Evolutionary conservation across 2,329 filamentous ascomycete genomes (phyloP), one percentile per base, ranked within the genome.

Genomic region (Boeremia exigua): DNA sequence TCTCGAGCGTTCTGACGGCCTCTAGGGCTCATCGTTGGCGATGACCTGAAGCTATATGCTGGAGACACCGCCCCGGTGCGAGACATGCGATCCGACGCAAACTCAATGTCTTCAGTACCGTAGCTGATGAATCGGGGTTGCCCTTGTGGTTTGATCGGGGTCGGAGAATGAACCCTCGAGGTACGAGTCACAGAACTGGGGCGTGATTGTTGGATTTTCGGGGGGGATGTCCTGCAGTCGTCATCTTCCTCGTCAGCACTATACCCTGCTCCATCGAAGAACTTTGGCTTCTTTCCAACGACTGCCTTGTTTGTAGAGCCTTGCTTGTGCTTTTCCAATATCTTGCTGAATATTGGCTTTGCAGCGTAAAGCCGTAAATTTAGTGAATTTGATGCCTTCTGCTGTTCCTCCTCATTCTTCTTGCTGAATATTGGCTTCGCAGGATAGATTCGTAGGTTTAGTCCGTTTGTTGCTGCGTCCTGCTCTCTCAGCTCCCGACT

Each of bases 91-190:
- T 37, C 8, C 8, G 44, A 54, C 6, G 51, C 14, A 10, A 48
- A 48, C 10, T 54, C 51, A 7, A 54, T 48, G 6, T 44, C 19
- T 12, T 54, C 51, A n/a, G 48, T 33, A 9, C 51, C 51, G 19
- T 48, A 46, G 17, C 27, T 14, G 32, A 54, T 30, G 4, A 48
- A 30, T 8, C 27, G 37, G 25, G 17, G n/a, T 6, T 29, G 15
- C 12, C n/a, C 28, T 11, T 12, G 1, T 14, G 36, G 43, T 23
- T 25, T 36, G 11, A 25, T 42, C 7, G 36, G 36, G 6, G 4
- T 47, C 4, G 42, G 36, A 23, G 34, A 28, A 17, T 43, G 15
- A 2, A 47, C 8, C 11, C 17, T 10, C 1, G 17, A 12, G 3
- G 17, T 4, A 12, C 12, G n/a, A 7, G 45, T 25, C 15, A 27